Base-by-base conservation (phyloP, 1,284 basidiomycete species). In the Leccinum fallax region DNA sequence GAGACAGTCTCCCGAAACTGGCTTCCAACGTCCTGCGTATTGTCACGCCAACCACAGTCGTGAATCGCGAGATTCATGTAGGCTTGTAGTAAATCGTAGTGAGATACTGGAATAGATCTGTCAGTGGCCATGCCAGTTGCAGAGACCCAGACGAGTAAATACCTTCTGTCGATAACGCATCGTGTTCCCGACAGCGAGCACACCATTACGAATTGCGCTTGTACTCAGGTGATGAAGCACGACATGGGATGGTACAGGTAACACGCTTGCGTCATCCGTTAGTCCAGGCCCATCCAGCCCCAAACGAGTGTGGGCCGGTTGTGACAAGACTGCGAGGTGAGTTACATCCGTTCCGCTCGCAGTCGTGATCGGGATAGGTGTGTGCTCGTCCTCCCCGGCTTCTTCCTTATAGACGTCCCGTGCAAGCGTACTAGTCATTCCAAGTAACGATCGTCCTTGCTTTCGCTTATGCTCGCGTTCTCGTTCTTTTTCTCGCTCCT, bases 141-240 rank as follows among this genome's bases (percentile, higher is more conserved):
- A 55, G 16, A 59, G 54, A 57, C 21, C 5, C 21, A 6, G 11
- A 55, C 28, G 54, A 65, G 60, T 66, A 94, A 61, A 61, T 67
- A 94, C 93, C 88, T 99, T 99, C 79, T 94, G 88, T 77, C 89
- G 83, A 81, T 98, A 99, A 71, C 97, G 81, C 52, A 92, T 96
- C 59, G 97, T 98, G 58, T 90, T 95, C 15, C 92, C 96, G 2
- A 98, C 95, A 40, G 95, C 95, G 52, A 99, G 79, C 53, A 97
- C 94, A 4, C 95, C 95, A 74, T 96, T 94, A 76, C 90, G 86
- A 71, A 99, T 99, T 64, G 95, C 94, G 74, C 94, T 97, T 57
- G 97, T 98, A 64, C 95, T 95, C 62, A 99, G 78, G 76, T 99
- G 97, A 68, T 98, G 95, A 66, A 99, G 81, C 48, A 98, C 95